These are phyloP conservation scores for Lepiota venenata DNA, from an alignment of 768 basidiomycete species.

Conservation along the genomic window DNA sequence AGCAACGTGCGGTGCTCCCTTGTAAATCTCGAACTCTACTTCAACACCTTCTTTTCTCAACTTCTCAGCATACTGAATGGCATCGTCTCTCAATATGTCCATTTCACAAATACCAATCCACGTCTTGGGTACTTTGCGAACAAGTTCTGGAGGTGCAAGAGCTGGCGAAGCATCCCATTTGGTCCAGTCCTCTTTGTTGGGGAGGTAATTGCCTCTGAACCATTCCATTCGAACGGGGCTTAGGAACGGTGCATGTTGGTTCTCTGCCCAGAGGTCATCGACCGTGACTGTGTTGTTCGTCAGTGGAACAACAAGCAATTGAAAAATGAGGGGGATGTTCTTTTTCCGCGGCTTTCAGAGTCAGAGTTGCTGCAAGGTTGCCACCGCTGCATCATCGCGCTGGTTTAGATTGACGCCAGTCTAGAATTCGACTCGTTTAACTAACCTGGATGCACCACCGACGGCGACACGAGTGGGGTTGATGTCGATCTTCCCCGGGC, in stretches of 20 bases:
- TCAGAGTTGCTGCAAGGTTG: slow-evolving; percentile 63
- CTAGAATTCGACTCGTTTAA: background rate
- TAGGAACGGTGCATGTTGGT: slow-evolving; percentile 57
- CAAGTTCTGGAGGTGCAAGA: slow-evolving; percentile 54
- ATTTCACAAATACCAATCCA: slow-evolving; percentile 65
- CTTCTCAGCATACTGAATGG: slow-evolving; percentile 58
- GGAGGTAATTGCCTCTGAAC: slow-evolving; percentile 70
- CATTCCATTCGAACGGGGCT: slow-evolving; percentile 64
- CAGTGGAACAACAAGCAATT: slow-evolving; percentile 69
- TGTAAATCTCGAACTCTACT: slow-evolving; percentile 54
- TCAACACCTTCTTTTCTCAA: slow-evolving; percentile 48
- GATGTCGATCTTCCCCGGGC: slow-evolving; percentile 40
- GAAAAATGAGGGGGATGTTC: slow-evolving; percentile 54
- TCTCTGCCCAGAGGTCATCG: slow-evolving; percentile 45
- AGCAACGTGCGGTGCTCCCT: slow-evolving; percentile 65
- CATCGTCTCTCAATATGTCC: slow-evolving; percentile 68
- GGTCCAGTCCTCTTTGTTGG: slow-evolving; percentile 52
- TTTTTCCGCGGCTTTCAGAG: slow-evolving; percentile 57
- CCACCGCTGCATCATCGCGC: slow-evolving; percentile 54
- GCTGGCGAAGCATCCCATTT: slow-evolving; percentile 72
- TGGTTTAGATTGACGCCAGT: background rate
- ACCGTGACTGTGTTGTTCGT: slow-evolving; percentile 63
- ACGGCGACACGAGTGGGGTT: slow-evolving; percentile 58
- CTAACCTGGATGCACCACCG: slow-evolving; percentile 72
- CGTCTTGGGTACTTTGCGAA: slow-evolving; percentile 49